Conservation (phyloP, 192 early-diverging fungal species). For the Powellomyces hirtus region DNA sequence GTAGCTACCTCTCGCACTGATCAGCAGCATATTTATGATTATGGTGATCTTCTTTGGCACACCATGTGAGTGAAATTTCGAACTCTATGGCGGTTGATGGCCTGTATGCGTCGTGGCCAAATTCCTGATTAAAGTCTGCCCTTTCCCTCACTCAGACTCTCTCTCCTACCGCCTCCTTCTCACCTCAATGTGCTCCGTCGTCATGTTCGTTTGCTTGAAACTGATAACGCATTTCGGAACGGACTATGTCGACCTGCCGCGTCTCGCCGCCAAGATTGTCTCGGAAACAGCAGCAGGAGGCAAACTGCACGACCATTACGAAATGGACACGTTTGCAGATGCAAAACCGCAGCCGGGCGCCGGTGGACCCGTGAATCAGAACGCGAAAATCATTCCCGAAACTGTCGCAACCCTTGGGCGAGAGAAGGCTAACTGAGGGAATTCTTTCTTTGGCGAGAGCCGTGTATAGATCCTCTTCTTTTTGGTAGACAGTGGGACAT, state of each 20-base stretch:
- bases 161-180: constrained; percentile 12
- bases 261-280: constrained; percentile 21
- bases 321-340: constrained; percentile 13
- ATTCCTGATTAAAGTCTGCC: no score
- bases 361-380: background rate
- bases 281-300: background rate
- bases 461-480: no score
- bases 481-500: no score
- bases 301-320: constrained; percentile 5
- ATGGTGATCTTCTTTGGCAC: constrained; percentile 36
- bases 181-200: constrained; percentile 17
- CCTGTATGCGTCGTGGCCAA: no score
- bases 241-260: constrained; percentile 49
- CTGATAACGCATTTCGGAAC: constrained; percentile 37
- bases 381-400: constrained; percentile 8
- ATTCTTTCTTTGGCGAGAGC: no score
- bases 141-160: constrained; percentile 37
- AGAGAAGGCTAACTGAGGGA: constrained; percentile 12
- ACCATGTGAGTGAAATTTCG: constrained; percentile 22
- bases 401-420: constrained; percentile 1
- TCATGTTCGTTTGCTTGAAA: constrained; percentile 13
- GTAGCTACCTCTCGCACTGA: constrained; percentile 29
- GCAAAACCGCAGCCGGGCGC: background rate
- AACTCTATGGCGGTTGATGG: no score
- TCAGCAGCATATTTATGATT: constrained; percentile 28